Percentiles rank a stretch among this genome's conserved stretches.
These are phyloP conservation scores for Fennellomyces sp. DNA, from an alignment of 371 early-diverging fungal species.

Conservation along the genomic window DNA sequence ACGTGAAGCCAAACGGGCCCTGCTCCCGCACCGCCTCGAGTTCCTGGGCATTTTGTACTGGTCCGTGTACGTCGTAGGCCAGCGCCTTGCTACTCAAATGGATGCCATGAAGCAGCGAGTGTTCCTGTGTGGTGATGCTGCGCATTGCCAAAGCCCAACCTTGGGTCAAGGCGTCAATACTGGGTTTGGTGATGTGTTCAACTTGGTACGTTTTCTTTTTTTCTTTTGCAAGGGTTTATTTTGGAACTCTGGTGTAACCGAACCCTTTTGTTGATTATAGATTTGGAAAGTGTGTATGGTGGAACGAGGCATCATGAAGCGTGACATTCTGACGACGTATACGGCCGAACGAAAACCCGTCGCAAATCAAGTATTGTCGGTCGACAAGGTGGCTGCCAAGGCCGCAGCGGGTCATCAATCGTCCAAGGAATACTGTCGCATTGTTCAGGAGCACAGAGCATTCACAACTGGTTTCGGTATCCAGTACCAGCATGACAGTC, in stretches of 20 bases:
- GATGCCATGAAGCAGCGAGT: constrained; percentile 33
- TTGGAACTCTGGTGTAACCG: neutral
- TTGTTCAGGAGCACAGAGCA: constrained; percentile 32
- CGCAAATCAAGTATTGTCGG: constrained; percentile 35
- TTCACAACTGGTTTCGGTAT: constrained; percentile 51
- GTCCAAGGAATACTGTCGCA: constrained; percentile 30
- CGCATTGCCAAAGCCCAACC: constrained; percentile 49
- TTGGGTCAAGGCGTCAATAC: constrained; percentile 49
- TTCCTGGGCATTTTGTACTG: constrained; percentile 49
- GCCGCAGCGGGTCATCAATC: constrained; percentile 38
- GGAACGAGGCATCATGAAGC: constrained; percentile 28
- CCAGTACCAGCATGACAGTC: constrained; percentile 17
- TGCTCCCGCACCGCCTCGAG: constrained; percentile 47
- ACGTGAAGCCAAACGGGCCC: constrained; percentile 46
- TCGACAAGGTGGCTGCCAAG: constrained; percentile 44
- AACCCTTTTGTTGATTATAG: constrained; percentile 11
- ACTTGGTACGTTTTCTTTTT: constrained; percentile 27
- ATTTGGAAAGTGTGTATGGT: constrained; percentile 46
- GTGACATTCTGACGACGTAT: constrained; percentile 29
- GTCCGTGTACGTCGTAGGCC: constrained; percentile 52
- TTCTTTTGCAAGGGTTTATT: neutral
- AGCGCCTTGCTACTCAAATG: constrained; percentile 33
- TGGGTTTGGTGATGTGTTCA: constrained; percentile 49
- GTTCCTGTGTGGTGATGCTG: constrained; percentile 51
- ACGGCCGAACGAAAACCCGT: constrained; percentile 38